Evolutionary conservation across 345 rosid genomes (phyloP).

Genomic region (Lenwebbia sp.): DNA sequence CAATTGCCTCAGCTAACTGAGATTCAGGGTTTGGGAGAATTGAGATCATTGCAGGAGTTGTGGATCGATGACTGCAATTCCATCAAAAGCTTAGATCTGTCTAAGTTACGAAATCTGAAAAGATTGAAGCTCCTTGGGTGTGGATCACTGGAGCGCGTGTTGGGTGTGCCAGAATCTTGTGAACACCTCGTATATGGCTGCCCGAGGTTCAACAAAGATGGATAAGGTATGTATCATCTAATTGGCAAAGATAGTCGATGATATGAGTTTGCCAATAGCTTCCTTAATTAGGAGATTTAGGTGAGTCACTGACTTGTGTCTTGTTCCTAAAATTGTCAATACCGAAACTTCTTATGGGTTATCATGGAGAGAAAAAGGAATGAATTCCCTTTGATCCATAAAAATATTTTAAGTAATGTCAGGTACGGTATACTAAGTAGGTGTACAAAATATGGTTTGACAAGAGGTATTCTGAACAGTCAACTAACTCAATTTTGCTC

Average conservation of each 20-base stretch:
- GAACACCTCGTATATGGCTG: rapidly evolving
- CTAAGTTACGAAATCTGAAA: neutral
- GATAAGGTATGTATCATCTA: neutral
- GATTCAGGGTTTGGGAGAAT: neutral
- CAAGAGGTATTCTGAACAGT: too few relatives aligned
- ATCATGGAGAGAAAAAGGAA: neutral
- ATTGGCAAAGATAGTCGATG: too few relatives aligned
- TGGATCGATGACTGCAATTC: rapidly evolving
- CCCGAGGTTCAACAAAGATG: neutral
- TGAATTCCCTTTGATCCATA: neutral
- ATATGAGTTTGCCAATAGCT: neutral
- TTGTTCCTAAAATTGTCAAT: neutral
- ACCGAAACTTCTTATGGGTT: neutral
- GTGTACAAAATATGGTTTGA: too few relatives aligned
- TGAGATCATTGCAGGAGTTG: neutral
- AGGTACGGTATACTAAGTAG: too few relatives aligned
- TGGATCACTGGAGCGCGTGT: neutral
- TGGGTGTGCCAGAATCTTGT: neutral
- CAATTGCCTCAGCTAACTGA: rapidly evolving
- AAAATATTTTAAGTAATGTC: neutral
- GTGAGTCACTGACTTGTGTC: neutral
- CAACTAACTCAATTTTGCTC: too few relatives aligned
- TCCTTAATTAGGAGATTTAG: neutral
- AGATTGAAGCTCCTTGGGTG: rapidly evolving
- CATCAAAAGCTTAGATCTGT: neutral